A percentile compares a stretch with the other conserved stretches of the same genome.
Conservation (phyloP, 2,329 filamentous ascomycete species). For the Fusarium cicatricum region DNA sequence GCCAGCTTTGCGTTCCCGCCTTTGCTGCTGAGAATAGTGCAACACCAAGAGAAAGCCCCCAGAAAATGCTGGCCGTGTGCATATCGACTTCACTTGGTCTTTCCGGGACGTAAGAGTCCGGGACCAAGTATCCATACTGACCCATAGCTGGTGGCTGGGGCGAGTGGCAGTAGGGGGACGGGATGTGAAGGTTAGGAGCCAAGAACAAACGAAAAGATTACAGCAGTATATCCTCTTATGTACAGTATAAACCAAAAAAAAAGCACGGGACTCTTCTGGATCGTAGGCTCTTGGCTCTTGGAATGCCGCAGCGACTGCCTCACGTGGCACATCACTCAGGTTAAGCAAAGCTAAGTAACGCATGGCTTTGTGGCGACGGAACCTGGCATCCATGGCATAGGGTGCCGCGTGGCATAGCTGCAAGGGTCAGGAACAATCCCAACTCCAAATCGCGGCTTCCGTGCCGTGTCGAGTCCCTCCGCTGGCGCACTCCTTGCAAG, state of each 20-base stretch:
- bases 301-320: background rate
- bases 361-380: too few species aligned
- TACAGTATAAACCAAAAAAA: background rate
- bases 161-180: background rate
- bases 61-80: slow-evolving; percentile 39
- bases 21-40: slow-evolving; percentile 26
- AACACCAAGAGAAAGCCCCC: slow-evolving; percentile 35
- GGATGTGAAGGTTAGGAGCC: background rate
- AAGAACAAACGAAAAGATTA: background rate
- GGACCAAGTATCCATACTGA: slow-evolving; percentile 36
- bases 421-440: background rate
- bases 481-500: background rate
- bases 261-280: background rate
- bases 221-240: background rate
- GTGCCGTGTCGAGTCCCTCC: background rate
- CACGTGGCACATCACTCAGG: too few species aligned
- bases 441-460: background rate
- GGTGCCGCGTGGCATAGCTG: too few species aligned
- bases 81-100: slow-evolving; percentile 30
- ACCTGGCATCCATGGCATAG: too few species aligned
- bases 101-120: slow-evolving; percentile 36
- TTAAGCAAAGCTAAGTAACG: too few species aligned
- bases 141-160: slow-evolving; percentile 12
- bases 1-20: slow-evolving; percentile 19
- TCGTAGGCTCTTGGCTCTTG: background rate